These are phyloP conservation scores for Hebeloma cylindrosporum DNA, from an alignment of 768 basidiomycete species.

Conservation along the genomic window DNA sequence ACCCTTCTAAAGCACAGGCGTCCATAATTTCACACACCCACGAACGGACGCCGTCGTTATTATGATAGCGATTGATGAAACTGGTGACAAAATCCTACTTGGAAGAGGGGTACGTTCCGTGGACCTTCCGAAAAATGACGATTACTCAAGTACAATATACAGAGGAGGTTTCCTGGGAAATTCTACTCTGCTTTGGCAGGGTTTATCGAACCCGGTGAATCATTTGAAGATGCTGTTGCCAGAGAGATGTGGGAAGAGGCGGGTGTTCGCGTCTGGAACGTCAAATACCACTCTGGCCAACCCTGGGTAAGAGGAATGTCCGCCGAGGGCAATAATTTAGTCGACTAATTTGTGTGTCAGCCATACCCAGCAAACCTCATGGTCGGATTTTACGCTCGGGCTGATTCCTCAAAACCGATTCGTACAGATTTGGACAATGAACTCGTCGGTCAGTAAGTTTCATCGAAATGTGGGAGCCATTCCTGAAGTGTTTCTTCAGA, in stretches of 20 bases:
- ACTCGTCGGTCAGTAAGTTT: constrained; percentile 67
- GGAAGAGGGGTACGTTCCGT: constrained; percentile 70
- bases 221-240: constrained; percentile 89
- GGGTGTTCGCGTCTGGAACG: constrained; percentile 81
- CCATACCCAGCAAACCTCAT: constrained; percentile 90
- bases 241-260: constrained; percentile 97
- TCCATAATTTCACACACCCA: constrained; percentile 86
- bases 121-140: not conserved
- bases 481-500: constrained; percentile 45
- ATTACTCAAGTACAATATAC: constrained; percentile 1
- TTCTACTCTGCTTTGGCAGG: constrained; percentile 93
- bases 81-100: constrained; percentile 80
- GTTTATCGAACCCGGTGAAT: constrained; percentile 93
- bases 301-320: constrained; percentile 66
- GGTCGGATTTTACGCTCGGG: constrained; percentile 86
- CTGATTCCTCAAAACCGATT: constrained; percentile 70
- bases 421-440: constrained; percentile 92
- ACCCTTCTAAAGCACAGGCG: constrained; percentile 55
- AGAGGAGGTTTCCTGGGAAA: constrained; percentile 65
- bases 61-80: constrained; percentile 80
- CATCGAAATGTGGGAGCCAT: not conserved
- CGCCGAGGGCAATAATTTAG: not conserved
- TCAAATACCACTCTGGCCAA: constrained; percentile 82
- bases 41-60: constrained; percentile 90
- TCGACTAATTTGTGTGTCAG: constrained; percentile 36